Evolutionary conservation across 768 basidiomycete species (phyloP).

Genomic region (Gloeostereum incarnatum): DNA sequence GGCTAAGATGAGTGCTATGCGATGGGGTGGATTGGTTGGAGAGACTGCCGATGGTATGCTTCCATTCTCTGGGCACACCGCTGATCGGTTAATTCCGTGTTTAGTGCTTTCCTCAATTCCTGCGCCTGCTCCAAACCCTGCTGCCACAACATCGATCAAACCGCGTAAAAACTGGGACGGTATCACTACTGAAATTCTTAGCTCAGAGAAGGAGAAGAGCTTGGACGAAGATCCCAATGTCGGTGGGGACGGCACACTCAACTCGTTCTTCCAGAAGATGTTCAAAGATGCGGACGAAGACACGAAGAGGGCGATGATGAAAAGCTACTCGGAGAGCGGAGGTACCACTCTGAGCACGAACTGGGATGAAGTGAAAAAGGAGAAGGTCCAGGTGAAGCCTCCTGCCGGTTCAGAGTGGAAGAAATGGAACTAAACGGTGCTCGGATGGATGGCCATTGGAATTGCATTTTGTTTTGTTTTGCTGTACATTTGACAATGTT

Average conservation of each 20-base stretch:
- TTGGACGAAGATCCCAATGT: constrained; percentile 80
- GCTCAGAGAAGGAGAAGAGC: constrained; percentile 58
- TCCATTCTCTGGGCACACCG: constrained; percentile 1
- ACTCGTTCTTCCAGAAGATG: constrained; percentile 86
- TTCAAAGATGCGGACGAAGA: constrained; percentile 89
- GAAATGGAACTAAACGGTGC: constrained; percentile 49
- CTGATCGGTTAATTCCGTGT: constrained; percentile 7
- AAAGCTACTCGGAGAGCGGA: constrained; percentile 91
- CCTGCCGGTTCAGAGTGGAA: constrained; percentile 81
- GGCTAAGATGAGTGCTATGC: constrained; percentile 50
- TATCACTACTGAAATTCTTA: constrained; percentile 60
- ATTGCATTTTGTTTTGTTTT: constrained; percentile 5
- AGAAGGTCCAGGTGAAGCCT: constrained; percentile 65
- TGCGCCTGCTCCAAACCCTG: constrained; percentile 14
- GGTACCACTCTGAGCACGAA: constrained; percentile 95
- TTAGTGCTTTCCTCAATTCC: constrained; percentile 18
- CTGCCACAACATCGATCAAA: constrained; percentile 29
- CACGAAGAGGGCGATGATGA: constrained; percentile 93
- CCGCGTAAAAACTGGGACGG: constrained; percentile 85
- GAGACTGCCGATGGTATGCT: constrained; percentile 69
- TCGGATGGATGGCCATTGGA: neutral
- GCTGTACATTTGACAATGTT: constrained; percentile 8
- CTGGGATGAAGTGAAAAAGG: constrained; percentile 83
- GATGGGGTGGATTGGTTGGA: constrained; percentile 73
- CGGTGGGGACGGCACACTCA: constrained; percentile 80